Evolutionary conservation across 768 basidiomycete species (phyloP), one percentile per base, ranked within the genome.

Genomic region (Mycena haematopus): DNA sequence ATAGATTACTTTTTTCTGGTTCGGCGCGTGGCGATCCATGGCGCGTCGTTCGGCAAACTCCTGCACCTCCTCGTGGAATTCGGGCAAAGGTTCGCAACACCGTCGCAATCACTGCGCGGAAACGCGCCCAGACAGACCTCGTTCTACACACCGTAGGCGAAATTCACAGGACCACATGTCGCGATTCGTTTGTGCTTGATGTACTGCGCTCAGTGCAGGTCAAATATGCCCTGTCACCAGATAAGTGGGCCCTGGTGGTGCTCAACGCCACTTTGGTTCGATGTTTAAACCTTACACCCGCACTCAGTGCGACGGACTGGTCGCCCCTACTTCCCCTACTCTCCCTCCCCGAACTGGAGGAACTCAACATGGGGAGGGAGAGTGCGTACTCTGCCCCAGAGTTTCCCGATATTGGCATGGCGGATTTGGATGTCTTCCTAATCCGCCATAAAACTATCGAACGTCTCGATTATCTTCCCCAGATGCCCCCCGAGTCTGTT

Each of bases 381-480:
- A 27, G 54, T 15, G 46, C 36, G 27, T 57, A 51, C 44, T 31
- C 33, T 13, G 24, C 36, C 11, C 10, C 38, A 1, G 50, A 57
- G 2, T 35, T 65, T 9, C 49, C 31, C 21, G 55, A 56, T 17
- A 40, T 65, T 5, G 6, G 31, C 9, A n/a, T 33, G 6, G 42
- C n/a, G 14, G 53, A 52, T 11, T 14, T 65, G 13, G 58, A 65
- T 25, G 55, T 31, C 1, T 65, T 65, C 31, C 59, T 65, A 35
- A 22, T 53, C 1, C 64, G 64, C 22, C 64, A 60, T 49, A 11
- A 24, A 25, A 19, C 3, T 17, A 65, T 65, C 42, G 21, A 52
- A 11, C n/a, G 15, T 19, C 51, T 65, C 13, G 50, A 65, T 3
- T 65, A 65, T 17, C 17, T 46, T 36, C 59, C 59, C 0, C 42